phyloP scores from a whole-genome alignment of 257 asterid species.

The Nicotiana undulata region DNA sequence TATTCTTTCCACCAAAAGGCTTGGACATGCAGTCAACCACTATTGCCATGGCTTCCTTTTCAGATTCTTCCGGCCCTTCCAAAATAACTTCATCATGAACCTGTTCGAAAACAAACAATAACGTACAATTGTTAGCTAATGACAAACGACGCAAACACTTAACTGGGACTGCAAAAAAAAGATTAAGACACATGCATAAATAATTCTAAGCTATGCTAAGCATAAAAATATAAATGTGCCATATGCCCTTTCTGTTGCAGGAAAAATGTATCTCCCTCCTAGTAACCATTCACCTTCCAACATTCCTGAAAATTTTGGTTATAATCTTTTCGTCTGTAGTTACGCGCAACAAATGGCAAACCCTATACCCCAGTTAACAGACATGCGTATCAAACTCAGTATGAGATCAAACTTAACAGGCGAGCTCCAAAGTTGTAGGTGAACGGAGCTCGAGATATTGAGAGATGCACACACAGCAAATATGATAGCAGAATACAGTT shows the following conservation, averaged over 20 bases:
- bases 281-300: neutral
- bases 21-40: constrained; percentile 88
- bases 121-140: neutral
- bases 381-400: neutral
- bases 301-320: neutral
- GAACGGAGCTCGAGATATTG: neutral
- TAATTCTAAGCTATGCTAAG: neutral
- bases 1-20: constrained; percentile 72
- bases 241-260: neutral
- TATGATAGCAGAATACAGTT: neutral
- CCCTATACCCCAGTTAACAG: neutral
- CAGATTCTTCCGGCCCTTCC: constrained; percentile 87
- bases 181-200: neutral
- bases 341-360: neutral
- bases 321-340: neutral
- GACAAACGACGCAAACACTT: neutral
- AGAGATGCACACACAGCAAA: neutral
- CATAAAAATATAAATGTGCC: neutral
- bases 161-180: neutral
- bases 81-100: constrained; percentile 88
- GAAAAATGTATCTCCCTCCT: neutral
- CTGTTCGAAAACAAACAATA: constrained; percentile 26
- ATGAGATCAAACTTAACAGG: neutral
- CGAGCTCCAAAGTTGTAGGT: neutral
- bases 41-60: constrained; percentile 71